Percentiles rank a stretch among this genome's conserved stretches.
Conservation (phyloP, 495 filamentous ascomycete species). For the Hypoxylon trugodes region DNA sequence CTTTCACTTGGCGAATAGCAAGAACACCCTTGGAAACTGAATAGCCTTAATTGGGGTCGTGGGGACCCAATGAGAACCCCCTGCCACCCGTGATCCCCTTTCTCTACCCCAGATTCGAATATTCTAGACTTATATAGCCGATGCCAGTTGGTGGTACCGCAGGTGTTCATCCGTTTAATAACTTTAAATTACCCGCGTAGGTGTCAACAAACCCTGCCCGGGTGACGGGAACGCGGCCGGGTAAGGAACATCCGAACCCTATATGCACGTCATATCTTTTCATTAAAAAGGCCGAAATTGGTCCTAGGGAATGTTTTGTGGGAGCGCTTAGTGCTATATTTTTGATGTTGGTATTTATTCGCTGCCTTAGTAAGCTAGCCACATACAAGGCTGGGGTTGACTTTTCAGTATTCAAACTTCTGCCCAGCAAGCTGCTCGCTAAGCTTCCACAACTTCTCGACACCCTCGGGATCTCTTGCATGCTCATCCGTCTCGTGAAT, state of each 20-base stretch:
- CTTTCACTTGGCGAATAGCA: no score
- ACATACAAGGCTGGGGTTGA: not conserved
- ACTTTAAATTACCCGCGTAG: constrained; percentile 1
- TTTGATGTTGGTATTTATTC: not conserved
- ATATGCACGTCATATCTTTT: no score
- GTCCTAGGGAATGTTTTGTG: no score
- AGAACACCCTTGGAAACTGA: no score
- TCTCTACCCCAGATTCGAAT: not conserved
- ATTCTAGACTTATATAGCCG: constrained; percentile 15
- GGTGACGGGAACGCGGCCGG: not conserved
- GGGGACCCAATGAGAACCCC: no score
- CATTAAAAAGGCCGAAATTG: no score
- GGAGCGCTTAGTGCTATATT: no score
- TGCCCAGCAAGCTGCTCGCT: constrained; percentile 60
- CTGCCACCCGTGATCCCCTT: no score
- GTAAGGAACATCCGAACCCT: no score
- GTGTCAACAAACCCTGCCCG: not conserved
- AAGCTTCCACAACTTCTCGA: constrained; percentile 56
- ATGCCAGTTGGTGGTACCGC: not conserved
- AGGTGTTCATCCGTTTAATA: not conserved
- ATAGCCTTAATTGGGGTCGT: no score
- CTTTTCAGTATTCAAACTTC: constrained; percentile 45
- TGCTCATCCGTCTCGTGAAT: constrained; percentile 30
- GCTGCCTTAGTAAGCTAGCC: not conserved
- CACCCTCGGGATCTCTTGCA: constrained; percentile 46